Percentiles rank a stretch among this genome's conserved stretches.
Conservation (phyloP, 164 flowering plant genomes). For the Kingdonia uniflora region DNA sequence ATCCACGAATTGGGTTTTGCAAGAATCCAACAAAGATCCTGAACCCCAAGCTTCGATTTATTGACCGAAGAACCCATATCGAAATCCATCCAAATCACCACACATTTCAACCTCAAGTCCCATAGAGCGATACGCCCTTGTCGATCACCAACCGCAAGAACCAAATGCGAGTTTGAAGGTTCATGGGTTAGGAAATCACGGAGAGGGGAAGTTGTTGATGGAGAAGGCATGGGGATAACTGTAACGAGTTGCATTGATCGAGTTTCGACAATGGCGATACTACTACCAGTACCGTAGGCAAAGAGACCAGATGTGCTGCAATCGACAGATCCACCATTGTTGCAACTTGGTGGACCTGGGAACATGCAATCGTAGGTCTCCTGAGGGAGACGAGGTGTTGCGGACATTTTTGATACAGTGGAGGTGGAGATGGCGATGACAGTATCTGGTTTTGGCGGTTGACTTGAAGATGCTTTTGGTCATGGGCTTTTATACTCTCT, state of each 20-base stretch:
- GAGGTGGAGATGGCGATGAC: too few species aligned
- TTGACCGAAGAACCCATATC: too few species aligned
- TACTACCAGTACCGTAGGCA: constrained; percentile 82
- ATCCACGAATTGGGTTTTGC: constrained; percentile 34
- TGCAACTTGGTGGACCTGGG: constrained; percentile 84
- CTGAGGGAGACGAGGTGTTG: too few species aligned
- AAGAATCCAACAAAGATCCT: constrained; percentile 82
- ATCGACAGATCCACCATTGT: constrained; percentile 73
- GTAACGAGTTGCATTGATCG: constrained; percentile 76
- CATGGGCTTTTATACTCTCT: too few species aligned
- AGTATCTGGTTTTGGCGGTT: too few species aligned
- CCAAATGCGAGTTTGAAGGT: constrained; percentile 46
- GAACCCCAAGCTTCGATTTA: constrained; percentile 47
- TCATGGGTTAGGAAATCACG: constrained; percentile 55
- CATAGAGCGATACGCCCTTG: constrained; percentile 74
- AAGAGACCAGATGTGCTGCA: constrained; percentile 59
- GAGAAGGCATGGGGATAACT: constrained; percentile 70
- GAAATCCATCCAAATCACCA: constrained; percentile 45
- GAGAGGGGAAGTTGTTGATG: constrained; percentile 23
- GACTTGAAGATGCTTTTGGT: too few species aligned
- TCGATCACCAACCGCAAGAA: constrained; percentile 83
- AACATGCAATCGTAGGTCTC: constrained; percentile 73
- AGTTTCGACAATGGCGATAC: constrained; percentile 64
- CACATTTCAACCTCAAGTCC: constrained; percentile 39
- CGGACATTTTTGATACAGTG: too few species aligned